These are phyloP conservation scores for Zea mays DNA, from an alignment of 176 grass and related monocot species.

Conservation along the genomic window DNA sequence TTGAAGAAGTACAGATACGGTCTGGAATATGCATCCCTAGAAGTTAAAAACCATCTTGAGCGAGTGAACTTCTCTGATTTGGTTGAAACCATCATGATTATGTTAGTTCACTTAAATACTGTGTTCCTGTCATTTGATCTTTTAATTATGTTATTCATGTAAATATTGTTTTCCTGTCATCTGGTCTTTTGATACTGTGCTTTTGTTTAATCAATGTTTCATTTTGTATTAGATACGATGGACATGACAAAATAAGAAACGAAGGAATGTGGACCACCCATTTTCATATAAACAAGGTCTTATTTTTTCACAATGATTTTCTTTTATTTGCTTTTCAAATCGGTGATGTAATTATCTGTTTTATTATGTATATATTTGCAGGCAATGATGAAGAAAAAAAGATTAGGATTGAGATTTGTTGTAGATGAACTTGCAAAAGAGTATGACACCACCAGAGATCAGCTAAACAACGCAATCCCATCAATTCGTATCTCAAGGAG, in stretches of 20 bases:
- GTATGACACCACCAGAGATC: slow-evolving; percentile 45
- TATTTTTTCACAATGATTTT: slow-evolving; percentile 15
- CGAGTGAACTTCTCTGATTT: slow-evolving; percentile 73
- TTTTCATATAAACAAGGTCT: slow-evolving; percentile 89
- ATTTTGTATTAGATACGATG: slow-evolving; percentile 55
- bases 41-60: slow-evolving; percentile 86
- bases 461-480: slow-evolving; percentile 50
- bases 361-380: slow-evolving; percentile 15
- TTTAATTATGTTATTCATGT: slow-evolving; percentile 29
- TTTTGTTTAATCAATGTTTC: slow-evolving; percentile 30
- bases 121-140: slow-evolving; percentile 13
- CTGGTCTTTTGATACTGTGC: slow-evolving; percentile 21
- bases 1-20: slow-evolving; percentile 80
- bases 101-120: slow-evolving; percentile 57
- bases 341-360: slow-evolving; percentile 21
- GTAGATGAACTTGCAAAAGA: slow-evolving; percentile 50
- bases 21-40: slow-evolving; percentile 76
- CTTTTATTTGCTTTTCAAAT: neutral
- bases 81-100: slow-evolving; percentile 69
- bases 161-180: slow-evolving; percentile 15
- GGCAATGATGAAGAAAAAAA: slow-evolving; percentile 73
- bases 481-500: slow-evolving; percentile 47
- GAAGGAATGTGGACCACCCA: slow-evolving; percentile 67
- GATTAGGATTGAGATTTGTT: slow-evolving; percentile 50
- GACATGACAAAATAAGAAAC: slow-evolving; percentile 39